These are phyloP conservation scores for Pharus latifolius DNA, from an alignment of 176 grass and related monocot species.

Conservation along the genomic window DNA sequence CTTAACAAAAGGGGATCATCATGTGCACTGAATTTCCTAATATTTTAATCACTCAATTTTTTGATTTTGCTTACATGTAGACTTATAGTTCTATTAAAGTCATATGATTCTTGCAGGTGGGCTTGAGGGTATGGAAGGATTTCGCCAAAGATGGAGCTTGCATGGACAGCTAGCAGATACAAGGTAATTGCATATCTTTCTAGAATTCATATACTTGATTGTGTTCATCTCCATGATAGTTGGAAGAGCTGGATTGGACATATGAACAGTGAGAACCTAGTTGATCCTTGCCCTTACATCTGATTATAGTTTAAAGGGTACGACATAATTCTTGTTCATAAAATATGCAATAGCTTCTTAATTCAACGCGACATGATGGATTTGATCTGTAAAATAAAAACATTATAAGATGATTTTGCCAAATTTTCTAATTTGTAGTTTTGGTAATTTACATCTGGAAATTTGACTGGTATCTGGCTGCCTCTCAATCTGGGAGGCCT, in stretches of 20 bases:
- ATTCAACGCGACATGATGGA: background rate
- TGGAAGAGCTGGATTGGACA: background rate
- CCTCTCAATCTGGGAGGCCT: background rate
- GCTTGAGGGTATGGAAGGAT: constrained; percentile 74
- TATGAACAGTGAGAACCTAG: background rate
- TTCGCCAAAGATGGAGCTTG: constrained; percentile 80
- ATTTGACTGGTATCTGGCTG: too few species aligned
- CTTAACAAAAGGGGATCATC: background rate
- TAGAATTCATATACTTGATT: background rate
- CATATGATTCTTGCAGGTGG: constrained; percentile 72
- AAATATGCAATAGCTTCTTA: background rate
- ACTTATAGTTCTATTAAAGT: constrained; percentile 29
- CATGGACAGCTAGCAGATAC: constrained; percentile 59
- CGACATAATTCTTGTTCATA: background rate
- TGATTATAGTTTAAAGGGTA: background rate
- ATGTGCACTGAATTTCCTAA: background rate
- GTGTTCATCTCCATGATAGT: background rate
- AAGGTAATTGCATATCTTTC: constrained; percentile 31
- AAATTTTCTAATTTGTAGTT: background rate
- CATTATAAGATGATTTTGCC: background rate
- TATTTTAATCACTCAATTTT: background rate
- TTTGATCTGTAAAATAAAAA: background rate
- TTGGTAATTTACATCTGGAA: background rate
- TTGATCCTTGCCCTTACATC: background rate
- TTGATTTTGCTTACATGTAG: background rate